Base-by-base conservation (phyloP, 2,329 filamentous ascomycete species). In the Fusarium mexicanum region DNA sequence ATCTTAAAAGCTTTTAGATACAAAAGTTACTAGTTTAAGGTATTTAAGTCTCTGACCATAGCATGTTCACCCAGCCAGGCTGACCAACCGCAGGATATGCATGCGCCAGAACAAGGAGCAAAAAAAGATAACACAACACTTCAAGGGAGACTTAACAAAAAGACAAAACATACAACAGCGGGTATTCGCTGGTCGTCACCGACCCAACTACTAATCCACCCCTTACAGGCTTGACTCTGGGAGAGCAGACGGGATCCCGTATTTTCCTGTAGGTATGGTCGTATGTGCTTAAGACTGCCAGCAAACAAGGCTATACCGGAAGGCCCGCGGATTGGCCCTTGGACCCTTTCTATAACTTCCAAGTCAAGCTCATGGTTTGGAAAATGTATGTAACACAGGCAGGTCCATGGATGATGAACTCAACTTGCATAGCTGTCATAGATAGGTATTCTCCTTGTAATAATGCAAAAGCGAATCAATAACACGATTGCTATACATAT, bases 301-400 rank as follows among this genome's bases (percentile, higher is more conserved):
- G 2, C 11, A 18, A 13, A 10, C 3, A 2, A 8, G 8, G 0
- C 8, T 33, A 50, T 33, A 50, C 0, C 1, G 4, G 4, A 16
- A 3, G 1, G 26, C 5, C 1, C 10, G 9, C 5, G 13, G 22
- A 6, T 43, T 8, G 22, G 9, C 3, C 41, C 18, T n/a, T 18
- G n/a, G 11, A 8, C 11, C 17, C 24, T 12, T 46, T 46, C 17
- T 26, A 26, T 46, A 20, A 17, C 43, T 46, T 13, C 17, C 17
- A 5, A 46, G 24, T 16, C 13, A 47, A 22, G 18, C 4, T 22
- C 9, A 16, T 22, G 9, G 13, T 22, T 29, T 20, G 5, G 13
- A 16, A 16, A 20, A 0, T 18, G 24, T 1, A 6, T 10, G 8
- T 29, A 1, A 29, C 9, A 9, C 18, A 6, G 24, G 24, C 8